Percentiles rank a stretch among this genome's conserved stretches.
Conservation (phyloP, 495 filamentous ascomycete genomes). For the Aspergillus campestris region DNA sequence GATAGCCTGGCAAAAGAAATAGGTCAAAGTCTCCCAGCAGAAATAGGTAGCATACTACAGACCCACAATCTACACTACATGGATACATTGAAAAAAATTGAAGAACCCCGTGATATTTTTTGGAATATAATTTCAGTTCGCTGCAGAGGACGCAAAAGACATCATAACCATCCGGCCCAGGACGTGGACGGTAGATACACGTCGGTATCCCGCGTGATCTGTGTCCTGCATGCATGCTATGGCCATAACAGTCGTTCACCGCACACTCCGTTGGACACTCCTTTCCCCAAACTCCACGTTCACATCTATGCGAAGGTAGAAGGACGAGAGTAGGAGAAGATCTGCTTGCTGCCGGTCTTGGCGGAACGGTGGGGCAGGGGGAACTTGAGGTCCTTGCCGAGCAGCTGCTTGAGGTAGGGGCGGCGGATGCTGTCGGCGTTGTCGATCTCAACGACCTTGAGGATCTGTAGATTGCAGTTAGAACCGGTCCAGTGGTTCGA, state of each 20-base stretch:
- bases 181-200: slow-evolving; percentile 30
- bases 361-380: slow-evolving; percentile 92
- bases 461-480: slow-evolving; percentile 58
- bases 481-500: slow-evolving; percentile 1
- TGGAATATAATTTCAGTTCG: slow-evolving; percentile 33
- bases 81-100: slow-evolving; percentile 6
- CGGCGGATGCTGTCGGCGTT: slow-evolving; percentile 88
- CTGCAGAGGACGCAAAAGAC: slow-evolving; percentile 40
- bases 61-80: not conserved
- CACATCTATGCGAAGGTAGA: slow-evolving; percentile 69
- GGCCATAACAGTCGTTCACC: slow-evolving; percentile 44
- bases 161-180: slow-evolving; percentile 36
- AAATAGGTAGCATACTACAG: not conserved
- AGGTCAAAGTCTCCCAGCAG: too few relatives aligned
- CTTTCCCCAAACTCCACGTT: slow-evolving; percentile 28
- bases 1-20: too few relatives aligned
- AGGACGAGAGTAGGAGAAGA: slow-evolving; percentile 85
- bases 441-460: slow-evolving; percentile 94
- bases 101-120: slow-evolving; percentile 37
- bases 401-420: slow-evolving; percentile 97
- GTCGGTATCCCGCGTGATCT: slow-evolving; percentile 30
- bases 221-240: slow-evolving; percentile 41
- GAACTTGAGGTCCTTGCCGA: slow-evolving; percentile 92
- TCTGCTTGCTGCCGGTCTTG: slow-evolving; percentile 69
- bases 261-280: slow-evolving; percentile 22